Conservation (phyloP, 2,329 filamentous ascomycete species). For the Onygenales sp. region DNA sequence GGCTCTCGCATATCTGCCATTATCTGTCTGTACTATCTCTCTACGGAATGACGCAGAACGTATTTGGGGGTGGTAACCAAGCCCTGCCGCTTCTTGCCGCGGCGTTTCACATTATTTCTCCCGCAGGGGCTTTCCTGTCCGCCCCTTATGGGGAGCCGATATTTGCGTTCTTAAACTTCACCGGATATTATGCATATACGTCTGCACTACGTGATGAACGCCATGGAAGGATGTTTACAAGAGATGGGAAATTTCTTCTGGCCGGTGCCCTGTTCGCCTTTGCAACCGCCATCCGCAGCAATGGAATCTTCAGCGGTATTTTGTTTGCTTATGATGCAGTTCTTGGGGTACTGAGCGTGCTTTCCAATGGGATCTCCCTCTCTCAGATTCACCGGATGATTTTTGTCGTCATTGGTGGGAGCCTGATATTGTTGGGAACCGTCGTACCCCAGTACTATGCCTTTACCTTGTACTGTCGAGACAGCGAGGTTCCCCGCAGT, state of each 20-base stretch:
- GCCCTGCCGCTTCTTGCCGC: constrained; percentile 52
- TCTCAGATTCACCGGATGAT: constrained; percentile 44
- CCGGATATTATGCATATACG: constrained; percentile 62
- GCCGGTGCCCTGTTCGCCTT: constrained; percentile 63
- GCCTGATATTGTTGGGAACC: constrained; percentile 58
- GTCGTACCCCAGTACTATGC: constrained; percentile 65
- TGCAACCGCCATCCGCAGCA: constrained; percentile 68
- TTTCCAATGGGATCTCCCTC: constrained; percentile 26
- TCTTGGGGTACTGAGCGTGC: constrained; percentile 32
- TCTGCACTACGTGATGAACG: constrained; percentile 29
- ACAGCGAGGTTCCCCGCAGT: constrained; percentile 37
- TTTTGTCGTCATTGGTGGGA: constrained; percentile 56
- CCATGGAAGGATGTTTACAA: constrained; percentile 16
- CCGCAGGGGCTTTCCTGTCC: constrained; percentile 80
- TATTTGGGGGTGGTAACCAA: constrained; percentile 35
- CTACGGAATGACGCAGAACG: constrained; percentile 52
- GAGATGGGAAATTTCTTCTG: constrained; percentile 45
- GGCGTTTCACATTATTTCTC: constrained; percentile 70
- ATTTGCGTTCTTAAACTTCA: constrained; percentile 68
- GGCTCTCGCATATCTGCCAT: constrained; percentile 65
- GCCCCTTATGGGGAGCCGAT: constrained; percentile 75
- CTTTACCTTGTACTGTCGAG: constrained; percentile 59
- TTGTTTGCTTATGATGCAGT: constrained; percentile 59
- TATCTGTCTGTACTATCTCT: constrained; percentile 64
- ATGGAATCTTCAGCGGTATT: constrained; percentile 74